phyloP scores from a whole-genome alignment of 805 yeast species.

The Candida stauntonica region DNA sequence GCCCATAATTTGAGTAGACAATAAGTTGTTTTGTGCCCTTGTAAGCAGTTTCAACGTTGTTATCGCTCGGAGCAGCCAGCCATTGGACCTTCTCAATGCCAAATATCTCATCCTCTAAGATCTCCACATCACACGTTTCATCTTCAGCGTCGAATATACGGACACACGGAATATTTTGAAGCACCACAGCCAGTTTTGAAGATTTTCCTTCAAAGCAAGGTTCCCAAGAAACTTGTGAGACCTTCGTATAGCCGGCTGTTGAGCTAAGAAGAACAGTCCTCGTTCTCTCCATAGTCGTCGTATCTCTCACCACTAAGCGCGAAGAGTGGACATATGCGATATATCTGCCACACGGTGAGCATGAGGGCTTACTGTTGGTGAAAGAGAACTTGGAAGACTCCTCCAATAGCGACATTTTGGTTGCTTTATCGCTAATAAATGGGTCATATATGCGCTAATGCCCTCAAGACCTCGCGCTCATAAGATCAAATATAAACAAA shows the following conservation, averaged over 20 bases:
- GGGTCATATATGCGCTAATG: no score
- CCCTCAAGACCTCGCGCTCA: no score
- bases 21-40: slow-evolving; percentile 16
- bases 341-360: slow-evolving; percentile 15
- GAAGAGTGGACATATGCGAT: slow-evolving; percentile 15
- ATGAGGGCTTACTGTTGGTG: slow-evolving; percentile 8
- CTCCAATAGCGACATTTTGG: slow-evolving; percentile 12
- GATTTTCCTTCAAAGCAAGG: slow-evolving; percentile 6
- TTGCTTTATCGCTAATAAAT: neutral
- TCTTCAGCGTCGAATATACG: slow-evolving; percentile 15
- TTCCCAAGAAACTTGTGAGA: slow-evolving; percentile 20
- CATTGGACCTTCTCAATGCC: slow-evolving; percentile 19
- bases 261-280: slow-evolving; percentile 7
- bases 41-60: slow-evolving; percentile 17
- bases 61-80: slow-evolving; percentile 8
- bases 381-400: slow-evolving; percentile 14
- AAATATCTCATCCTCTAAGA: slow-evolving; percentile 18
- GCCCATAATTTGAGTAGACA: slow-evolving; percentile 10
- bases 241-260: slow-evolving; percentile 5
- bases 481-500: no score
- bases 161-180: slow-evolving; percentile 6
- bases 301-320: slow-evolving; percentile 14
- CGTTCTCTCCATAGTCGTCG: slow-evolving; percentile 10
- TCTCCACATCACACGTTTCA: slow-evolving; percentile 10
- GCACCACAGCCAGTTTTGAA: slow-evolving; percentile 14